These are phyloP conservation scores for Choiromyces venosus DNA, from an alignment of 495 filamentous ascomycete genomes.

Conservation along the genomic window DNA sequence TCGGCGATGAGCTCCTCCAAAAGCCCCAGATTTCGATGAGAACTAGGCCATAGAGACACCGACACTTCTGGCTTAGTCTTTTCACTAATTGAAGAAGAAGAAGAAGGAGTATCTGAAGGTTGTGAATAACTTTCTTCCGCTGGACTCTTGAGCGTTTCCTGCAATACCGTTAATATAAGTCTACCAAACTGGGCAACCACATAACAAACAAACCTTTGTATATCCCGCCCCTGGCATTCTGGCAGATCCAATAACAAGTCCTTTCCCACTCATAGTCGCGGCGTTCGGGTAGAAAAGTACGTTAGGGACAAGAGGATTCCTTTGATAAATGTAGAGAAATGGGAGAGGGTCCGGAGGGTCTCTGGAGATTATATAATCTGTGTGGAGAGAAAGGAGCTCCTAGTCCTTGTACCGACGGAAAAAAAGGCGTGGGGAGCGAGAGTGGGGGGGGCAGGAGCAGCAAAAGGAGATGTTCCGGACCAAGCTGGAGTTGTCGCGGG, in stretches of 20 bases:
- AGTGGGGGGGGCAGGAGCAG: too few relatives aligned
- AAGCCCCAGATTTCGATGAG: slow-evolving; percentile 7
- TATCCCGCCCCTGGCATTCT: background rate
- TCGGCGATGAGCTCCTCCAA: slow-evolving; percentile 11
- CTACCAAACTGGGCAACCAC: too few relatives aligned
- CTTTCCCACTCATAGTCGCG: too few relatives aligned
- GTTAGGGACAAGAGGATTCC: background rate
- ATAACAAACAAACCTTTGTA: background rate
- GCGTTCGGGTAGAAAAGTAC: background rate
- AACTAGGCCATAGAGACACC: slow-evolving; percentile 6
- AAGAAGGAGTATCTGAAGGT: slow-evolving; percentile 11
- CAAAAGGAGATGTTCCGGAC: too few relatives aligned
- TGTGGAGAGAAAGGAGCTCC: too few relatives aligned
- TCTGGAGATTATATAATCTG: background rate
- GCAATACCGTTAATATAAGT: background rate
- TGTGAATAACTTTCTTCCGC: slow-evolving; percentile 10
- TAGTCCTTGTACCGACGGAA: too few relatives aligned
- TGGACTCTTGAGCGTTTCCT: background rate
- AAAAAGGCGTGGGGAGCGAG: too few relatives aligned
- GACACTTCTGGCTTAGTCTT: slow-evolving; percentile 12
- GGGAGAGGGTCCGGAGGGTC: background rate
- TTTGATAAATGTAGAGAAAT: background rate
- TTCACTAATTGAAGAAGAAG: slow-evolving; percentile 10
- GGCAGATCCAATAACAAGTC: background rate
- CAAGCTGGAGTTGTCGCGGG: too few relatives aligned